phyloP scores from a whole-genome alignment of 2,329 filamentous ascomycete species.

The Botrytis galanthina region DNA sequence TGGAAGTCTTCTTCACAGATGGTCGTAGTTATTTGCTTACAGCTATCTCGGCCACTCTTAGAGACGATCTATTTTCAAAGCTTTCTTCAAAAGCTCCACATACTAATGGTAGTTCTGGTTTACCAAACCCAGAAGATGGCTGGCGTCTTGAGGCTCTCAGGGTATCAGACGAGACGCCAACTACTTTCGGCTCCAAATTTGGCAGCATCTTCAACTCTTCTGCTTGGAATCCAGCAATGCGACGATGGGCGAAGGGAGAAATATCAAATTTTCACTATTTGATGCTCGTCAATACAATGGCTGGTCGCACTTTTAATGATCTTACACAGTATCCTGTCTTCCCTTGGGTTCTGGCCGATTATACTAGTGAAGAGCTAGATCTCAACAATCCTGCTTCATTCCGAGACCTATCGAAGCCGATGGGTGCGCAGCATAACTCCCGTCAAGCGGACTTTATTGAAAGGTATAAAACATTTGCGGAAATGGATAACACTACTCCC shows the following conservation, averaged over 20 bases:
- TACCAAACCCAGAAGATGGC: constrained; percentile 78
- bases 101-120: constrained; percentile 64
- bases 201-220: constrained; percentile 87
- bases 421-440: constrained; percentile 81
- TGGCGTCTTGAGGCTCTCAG: constrained; percentile 89
- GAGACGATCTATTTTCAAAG: constrained; percentile 78
- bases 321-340: constrained; percentile 98
- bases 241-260: constrained; percentile 88
- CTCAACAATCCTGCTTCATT: constrained; percentile 81
- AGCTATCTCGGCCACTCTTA: constrained; percentile 66
- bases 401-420: constrained; percentile 89
- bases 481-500: constrained; percentile 74
- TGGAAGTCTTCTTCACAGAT: constrained; percentile 98
- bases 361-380: constrained; percentile 89
- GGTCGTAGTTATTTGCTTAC: constrained; percentile 93
- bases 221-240: constrained; percentile 78
- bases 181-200: constrained; percentile 78
- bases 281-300: constrained; percentile 98
- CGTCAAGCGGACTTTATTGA: constrained; percentile 79
- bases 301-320: constrained; percentile 95
- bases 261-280: constrained; percentile 98
- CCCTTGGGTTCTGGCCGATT: constrained; percentile 94
- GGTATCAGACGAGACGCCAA: constrained; percentile 57
- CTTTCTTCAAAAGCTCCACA: constrained; percentile 79
- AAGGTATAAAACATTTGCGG: constrained; percentile 81